These are phyloP conservation scores for Pyrus bretschneideri DNA, from an alignment of 306 rosid species.

Conservation along the genomic window DNA sequence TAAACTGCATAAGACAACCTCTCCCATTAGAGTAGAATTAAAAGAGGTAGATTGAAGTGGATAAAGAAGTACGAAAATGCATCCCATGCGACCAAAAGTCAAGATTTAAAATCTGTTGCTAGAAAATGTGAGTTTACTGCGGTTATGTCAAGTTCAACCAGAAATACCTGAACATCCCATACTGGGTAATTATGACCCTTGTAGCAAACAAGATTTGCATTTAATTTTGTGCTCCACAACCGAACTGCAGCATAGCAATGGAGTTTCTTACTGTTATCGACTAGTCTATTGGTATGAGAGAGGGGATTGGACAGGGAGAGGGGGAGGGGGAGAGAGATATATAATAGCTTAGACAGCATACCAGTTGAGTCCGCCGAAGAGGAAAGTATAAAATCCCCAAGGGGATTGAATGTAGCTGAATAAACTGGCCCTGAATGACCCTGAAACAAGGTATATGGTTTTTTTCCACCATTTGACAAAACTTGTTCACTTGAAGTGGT, in stretches of 20 bases:
- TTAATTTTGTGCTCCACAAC: slow-evolving; percentile 82
- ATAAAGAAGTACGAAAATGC: background rate
- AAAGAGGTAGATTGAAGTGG: background rate
- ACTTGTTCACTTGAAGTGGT: slow-evolving; percentile 48
- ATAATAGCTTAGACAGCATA: slow-evolving; percentile 25
- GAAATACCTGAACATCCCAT: slow-evolving; percentile 95
- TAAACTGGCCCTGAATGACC: slow-evolving; percentile 98
- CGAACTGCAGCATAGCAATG: slow-evolving; percentile 58
- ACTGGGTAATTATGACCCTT: slow-evolving; percentile 99
- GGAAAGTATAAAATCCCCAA: slow-evolving; percentile 81
- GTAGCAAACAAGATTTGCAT: slow-evolving; percentile 92
- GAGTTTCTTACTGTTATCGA: slow-evolving; percentile 1
- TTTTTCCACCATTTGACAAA: slow-evolving; percentile 48
- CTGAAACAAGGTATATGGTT: slow-evolving; percentile 73
- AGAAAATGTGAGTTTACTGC: background rate
- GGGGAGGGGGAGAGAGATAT: background rate
- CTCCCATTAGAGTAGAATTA: background rate
- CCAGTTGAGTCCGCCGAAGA: slow-evolving; percentile 92
- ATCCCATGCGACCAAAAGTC: background rate
- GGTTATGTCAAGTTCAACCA: slow-evolving; percentile 5
- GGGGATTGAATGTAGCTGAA: slow-evolving; percentile 82
- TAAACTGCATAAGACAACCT: slow-evolving; percentile 60
- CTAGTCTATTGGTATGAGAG: background rate
- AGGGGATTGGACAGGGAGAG: slow-evolving; percentile 4
- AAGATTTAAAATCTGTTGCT: background rate